Base-by-base conservation (phyloP, 2,329 filamentous ascomycete species). In the Xylariales sp. region DNA sequence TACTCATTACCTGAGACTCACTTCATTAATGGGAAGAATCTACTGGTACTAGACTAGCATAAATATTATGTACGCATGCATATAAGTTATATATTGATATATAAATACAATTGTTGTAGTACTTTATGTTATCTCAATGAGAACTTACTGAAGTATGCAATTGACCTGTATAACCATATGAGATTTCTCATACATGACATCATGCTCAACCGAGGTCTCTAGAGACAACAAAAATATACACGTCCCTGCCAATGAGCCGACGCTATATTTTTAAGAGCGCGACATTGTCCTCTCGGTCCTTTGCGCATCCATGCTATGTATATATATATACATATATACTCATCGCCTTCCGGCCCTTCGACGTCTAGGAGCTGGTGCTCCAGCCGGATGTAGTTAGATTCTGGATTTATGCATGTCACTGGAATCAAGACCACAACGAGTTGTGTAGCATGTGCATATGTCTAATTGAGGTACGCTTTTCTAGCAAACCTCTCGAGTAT, bases 401-500 rank as follows among this genome's bases (percentile, higher is more conserved):
- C 23, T 28, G 32, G 28, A 48, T 60, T 62, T 36, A 65, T 52
- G n/a, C 53, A 52, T 59, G 16, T 75, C 74, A 75, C 73, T 65
- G 56, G 50, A 68, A 70, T 54, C 52, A 71, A 64, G 52, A 64
- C 69, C 62, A 72, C 68, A 65, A 66, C 64, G 70, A 67, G 65
- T 72, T 59, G 68, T 62, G 58, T 63, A 71, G 67, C 69, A 74
- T 69, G 71, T 73, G 72, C 72, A 68, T 58, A 68, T 68, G 64
- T 70, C 70, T 71, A 69, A 71, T 71, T 72, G 71, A 71, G 71
- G 72, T 70, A 75, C 62, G 72, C 67, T 69, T 65, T 67, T 69
- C 62, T 75, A 73, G 72, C 70, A 72, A 73, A 75, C 71, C 71
- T 72, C 71, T 64, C 67, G 56, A 71, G 67, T 72, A 69, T 72